A percentile compares a stretch with the other conserved stretches of the same genome.
These are phyloP conservation scores for Lactifluus rugatus DNA, from an alignment of 768 basidiomycete species.

Conservation along the genomic window DNA sequence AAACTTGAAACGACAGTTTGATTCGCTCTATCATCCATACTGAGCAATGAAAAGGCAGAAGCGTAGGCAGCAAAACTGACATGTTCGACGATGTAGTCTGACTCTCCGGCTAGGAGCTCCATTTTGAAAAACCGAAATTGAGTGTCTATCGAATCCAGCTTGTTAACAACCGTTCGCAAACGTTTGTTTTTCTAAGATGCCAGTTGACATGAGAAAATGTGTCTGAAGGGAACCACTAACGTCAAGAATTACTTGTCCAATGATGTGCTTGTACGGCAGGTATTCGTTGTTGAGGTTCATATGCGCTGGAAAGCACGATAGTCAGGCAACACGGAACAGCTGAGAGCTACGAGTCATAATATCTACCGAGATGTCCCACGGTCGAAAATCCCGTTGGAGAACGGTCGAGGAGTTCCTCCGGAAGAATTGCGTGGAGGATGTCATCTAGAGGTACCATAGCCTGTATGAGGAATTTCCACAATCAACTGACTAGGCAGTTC, in stretches of 20 bases:
- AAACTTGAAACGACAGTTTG: conserved; percentile 79
- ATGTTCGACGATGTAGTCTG: conserved; percentile 77
- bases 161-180: conserved; percentile 89
- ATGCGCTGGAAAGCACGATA: conserved; percentile 50
- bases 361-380: conserved; percentile 80
- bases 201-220: neutral
- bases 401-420: conserved; percentile 63
- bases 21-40: conserved; percentile 52
- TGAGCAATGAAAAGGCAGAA: neutral
- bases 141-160: conserved; percentile 74
- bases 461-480: neutral
- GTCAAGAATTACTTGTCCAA: conserved; percentile 88
- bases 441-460: conserved; percentile 49
- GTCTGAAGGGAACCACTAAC: conserved; percentile 35
- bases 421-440: conserved; percentile 72
- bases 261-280: conserved; percentile 80
- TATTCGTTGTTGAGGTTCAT: conserved; percentile 87
- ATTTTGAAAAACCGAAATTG: conserved; percentile 91
- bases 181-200: conserved; percentile 68
- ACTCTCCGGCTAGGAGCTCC: conserved; percentile 91
- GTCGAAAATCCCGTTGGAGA: conserved; percentile 82
- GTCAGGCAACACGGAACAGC: neutral
- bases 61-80: conserved; percentile 36
- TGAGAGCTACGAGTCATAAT: conserved; percentile 20
- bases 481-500: neutral